Base-by-base conservation (phyloP, 441 rosid genomes). In the Pelargonium cotyledonis region DNA sequence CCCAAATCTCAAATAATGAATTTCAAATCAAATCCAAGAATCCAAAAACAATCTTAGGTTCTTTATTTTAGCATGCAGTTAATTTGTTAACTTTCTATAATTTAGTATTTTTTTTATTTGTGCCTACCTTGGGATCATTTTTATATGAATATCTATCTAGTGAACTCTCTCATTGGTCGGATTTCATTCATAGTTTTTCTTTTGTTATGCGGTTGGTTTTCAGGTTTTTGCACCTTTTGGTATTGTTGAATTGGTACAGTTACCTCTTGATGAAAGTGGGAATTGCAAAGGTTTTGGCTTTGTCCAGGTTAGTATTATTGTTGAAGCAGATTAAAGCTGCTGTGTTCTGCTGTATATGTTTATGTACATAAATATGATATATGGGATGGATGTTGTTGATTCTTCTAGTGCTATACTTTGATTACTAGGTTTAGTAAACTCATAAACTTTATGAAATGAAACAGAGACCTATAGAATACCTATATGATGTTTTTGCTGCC, bases 211-310 rank as follows among this genome's bases (percentile, higher is more conserved):
- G 8, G 14, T 62, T 38, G 10, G 46, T 80, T 67, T 65, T 69
- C 80, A 92, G 99, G 96, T 95, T 73, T 95, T 95, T 80, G 98
- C 92, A 79, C 77, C 99, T 63, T 95, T 95, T 75, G 99, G 99
- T 70, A 69, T 78, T 31, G 99, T 95, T 80, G 99, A 95, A 87
- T 78, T 95, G 80, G 99, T 95, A 75, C 99, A 95, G 65, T 80
- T 95, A 79, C 98, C 99, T 14, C 83, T 84, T 69, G 98, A 95
- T 73, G 98, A 90, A 84, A 72, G 84, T 72, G 95, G 98, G 21
- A 91, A 71, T 60, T 95, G 95, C 84, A 92, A 95, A 81, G 99
- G 99, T 70, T 92, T 86, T 86, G 99, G 97, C 68, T 95, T 92
- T 82, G 90, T 95, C 71, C 99, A 90, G 99, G 99, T 86, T 67